Conservation (phyloP, 208 protist genomes). For the Wallacemonas sp. region DNA sequence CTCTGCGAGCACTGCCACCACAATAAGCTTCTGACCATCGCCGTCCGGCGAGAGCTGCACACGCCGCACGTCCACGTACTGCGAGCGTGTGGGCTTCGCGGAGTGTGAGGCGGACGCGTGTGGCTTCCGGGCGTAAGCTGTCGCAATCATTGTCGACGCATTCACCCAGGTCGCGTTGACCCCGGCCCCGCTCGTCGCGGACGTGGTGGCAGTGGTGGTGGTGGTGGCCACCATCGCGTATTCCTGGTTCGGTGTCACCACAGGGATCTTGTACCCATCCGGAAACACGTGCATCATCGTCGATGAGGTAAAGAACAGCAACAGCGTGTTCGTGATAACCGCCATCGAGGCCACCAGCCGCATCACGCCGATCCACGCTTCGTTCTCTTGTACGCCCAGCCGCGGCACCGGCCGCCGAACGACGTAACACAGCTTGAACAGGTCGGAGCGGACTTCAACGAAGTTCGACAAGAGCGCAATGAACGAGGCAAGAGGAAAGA, state of each 20-base stretch:
- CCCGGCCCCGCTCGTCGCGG: background rate
- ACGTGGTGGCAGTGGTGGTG: background rate
- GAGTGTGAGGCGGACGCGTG: background rate
- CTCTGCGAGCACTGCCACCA: slow-evolving; percentile 26
- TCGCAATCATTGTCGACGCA: background rate
- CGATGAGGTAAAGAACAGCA: slow-evolving; percentile 38
- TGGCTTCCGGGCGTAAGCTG: background rate
- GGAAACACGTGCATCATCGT: slow-evolving; percentile 36
- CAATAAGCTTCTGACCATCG: background rate
- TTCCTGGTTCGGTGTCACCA: slow-evolving; percentile 15
- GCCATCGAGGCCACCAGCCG: slow-evolving; percentile 29
- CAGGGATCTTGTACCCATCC: slow-evolving; percentile 10
- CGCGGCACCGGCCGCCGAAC: slow-evolving; percentile 43
- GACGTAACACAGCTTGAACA: slow-evolving; percentile 69
- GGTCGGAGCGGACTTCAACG: slow-evolving; percentile 54
- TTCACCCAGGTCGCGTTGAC: background rate
- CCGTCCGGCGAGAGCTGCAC: background rate
- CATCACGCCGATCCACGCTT: slow-evolving; percentile 47
- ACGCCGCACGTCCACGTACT: slow-evolving; percentile 1
- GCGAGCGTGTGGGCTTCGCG: background rate
- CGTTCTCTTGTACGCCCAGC: slow-evolving; percentile 36
- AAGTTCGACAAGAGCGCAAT: slow-evolving; percentile 69
- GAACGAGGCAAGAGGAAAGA: slow-evolving; percentile 57
- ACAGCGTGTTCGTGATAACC: slow-evolving; percentile 54
- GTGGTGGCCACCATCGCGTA: slow-evolving; percentile 13